These are phyloP conservation scores for Psilocybe cubensis DNA, from an alignment of 768 basidiomycete genomes.

Conservation along the genomic window DNA sequence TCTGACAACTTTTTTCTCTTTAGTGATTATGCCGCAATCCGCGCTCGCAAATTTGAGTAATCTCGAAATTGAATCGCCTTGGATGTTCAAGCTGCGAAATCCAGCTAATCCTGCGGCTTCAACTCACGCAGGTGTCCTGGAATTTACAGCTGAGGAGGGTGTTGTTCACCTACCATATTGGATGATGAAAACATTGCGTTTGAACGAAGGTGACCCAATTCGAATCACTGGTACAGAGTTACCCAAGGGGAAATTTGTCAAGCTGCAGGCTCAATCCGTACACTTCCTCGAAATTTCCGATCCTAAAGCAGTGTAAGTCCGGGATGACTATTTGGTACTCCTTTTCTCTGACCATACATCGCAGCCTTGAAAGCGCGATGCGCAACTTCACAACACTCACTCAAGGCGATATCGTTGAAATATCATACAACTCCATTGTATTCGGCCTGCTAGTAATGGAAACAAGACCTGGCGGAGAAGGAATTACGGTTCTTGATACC, in stretches of 20 bases:
- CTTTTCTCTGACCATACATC: conserved; percentile 1
- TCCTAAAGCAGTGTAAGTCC: conserved; percentile 92
- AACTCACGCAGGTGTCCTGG: conserved; percentile 96
- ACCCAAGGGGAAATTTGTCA: conserved; percentile 93
- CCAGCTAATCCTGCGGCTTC: conserved; percentile 82
- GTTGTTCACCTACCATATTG: conserved; percentile 95
- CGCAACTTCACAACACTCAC: conserved; percentile 92
- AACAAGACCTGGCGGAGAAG: conserved; percentile 80
- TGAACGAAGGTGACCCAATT: conserved; percentile 95
- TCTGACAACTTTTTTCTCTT: conserved; percentile 9
- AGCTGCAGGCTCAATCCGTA: conserved; percentile 93
- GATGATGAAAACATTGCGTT: conserved; percentile 98
- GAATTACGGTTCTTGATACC: conserved; percentile 90
- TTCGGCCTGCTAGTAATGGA: conserved; percentile 98
- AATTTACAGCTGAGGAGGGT: conserved; percentile 98
- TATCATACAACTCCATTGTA: conserved; percentile 93
- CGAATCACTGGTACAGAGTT: conserved; percentile 88
- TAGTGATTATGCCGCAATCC: conserved; percentile 98
- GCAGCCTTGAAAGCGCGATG: conserved; percentile 91
- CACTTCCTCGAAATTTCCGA: conserved; percentile 98
- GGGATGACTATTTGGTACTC: background rate
- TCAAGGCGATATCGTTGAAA: conserved; percentile 97
- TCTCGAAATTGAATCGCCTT: conserved; percentile 88
- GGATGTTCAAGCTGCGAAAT: conserved; percentile 97
- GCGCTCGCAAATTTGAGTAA: conserved; percentile 86